A percentile compares a stretch with the other conserved stretches of the same genome.
phyloP scores from a whole-genome alignment of 192 early-diverging fungal genomes.

The Jimgerdemannia flammicorona region DNA sequence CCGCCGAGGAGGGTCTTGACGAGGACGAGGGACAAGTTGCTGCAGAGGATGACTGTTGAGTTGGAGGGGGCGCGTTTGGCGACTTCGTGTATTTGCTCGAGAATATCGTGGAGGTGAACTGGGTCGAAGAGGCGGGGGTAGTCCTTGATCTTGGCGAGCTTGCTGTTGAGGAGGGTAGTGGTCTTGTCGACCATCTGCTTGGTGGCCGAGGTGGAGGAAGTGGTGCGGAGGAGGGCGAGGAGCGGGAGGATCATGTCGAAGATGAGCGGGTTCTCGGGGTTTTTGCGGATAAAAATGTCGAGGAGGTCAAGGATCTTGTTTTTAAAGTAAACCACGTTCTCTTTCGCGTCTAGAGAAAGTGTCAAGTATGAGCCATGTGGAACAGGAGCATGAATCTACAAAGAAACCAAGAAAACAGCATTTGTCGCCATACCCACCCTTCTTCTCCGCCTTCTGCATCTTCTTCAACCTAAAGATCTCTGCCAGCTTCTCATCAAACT shows the following conservation, averaged over 20 bases:
- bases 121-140: conserved; percentile 53
- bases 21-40: conserved; percentile 53
- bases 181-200: conserved; percentile 71
- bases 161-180: conserved; percentile 54
- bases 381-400: too few species aligned
- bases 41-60: conserved; percentile 46
- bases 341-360: conserved; percentile 55
- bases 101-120: conserved; percentile 52
- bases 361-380: not conserved
- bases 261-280: conserved; percentile 65
- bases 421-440: conserved; percentile 35
- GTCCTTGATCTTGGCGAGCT: conserved; percentile 59
- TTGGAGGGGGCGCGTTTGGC: conserved; percentile 61
- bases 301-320: conserved; percentile 82
- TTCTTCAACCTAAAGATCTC: conserved; percentile 90
- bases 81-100: conserved; percentile 67
- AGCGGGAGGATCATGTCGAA: conserved; percentile 70
- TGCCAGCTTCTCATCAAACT: conserved; percentile 88
- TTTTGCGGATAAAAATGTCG: conserved; percentile 69
- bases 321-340: conserved; percentile 85
- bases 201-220: conserved; percentile 47
- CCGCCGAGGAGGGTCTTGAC: conserved; percentile 53
- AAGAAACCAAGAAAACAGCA: not conserved
- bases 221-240: conserved; percentile 53
- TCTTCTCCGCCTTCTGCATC: conserved; percentile 72